Evolutionary conservation across 805 yeast species (phyloP).

Genomic region (Brettanomyces nanus): DNA sequence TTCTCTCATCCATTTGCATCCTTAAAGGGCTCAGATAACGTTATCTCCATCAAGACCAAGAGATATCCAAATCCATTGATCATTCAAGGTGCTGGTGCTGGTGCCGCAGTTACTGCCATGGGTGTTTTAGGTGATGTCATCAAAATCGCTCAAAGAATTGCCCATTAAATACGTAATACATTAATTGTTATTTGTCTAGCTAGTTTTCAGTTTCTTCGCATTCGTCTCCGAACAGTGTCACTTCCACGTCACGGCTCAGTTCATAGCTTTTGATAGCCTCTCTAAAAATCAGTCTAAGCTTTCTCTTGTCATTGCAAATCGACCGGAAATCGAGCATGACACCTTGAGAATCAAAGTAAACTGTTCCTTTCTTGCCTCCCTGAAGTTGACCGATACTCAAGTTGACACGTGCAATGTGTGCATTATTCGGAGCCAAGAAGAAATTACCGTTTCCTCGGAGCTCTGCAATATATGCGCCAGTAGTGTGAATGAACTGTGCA

Average conservation of each 20-base stretch:
- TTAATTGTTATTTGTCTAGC: background rate
- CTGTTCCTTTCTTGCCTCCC: conserved; percentile 17
- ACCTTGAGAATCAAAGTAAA: conserved; percentile 56
- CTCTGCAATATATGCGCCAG: conserved; percentile 89
- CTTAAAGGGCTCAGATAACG: conserved; percentile 93
- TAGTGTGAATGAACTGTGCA: conserved; percentile 82
- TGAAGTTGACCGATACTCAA: conserved; percentile 29
- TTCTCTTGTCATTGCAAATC: conserved; percentile 45
- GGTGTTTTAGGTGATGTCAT: conserved; percentile 94
- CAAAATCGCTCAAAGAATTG: conserved; percentile 83
- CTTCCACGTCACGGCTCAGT: conserved; percentile 25
- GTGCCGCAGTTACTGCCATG: conserved; percentile 57
- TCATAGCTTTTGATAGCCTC: conserved; percentile 49
- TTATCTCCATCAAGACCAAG: conserved; percentile 81
- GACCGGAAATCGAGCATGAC: conserved; percentile 64
- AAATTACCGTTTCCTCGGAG: conserved; percentile 70
- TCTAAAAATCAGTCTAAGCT: conserved; percentile 43
- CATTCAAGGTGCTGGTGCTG: conserved; percentile 96
- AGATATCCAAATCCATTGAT: conserved; percentile 91
- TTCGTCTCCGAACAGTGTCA: conserved; percentile 15
- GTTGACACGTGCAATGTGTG: conserved; percentile 68
- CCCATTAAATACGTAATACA: conserved; percentile 23
- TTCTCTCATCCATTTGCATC: conserved; percentile 93
- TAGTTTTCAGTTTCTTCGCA: background rate
- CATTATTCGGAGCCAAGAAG: conserved; percentile 79